A percentile compares a stretch with the other conserved stretches of the same genome.
Conservation (phyloP, 1,284 basidiomycete genomes). For the Marasmius oreades region DNA sequence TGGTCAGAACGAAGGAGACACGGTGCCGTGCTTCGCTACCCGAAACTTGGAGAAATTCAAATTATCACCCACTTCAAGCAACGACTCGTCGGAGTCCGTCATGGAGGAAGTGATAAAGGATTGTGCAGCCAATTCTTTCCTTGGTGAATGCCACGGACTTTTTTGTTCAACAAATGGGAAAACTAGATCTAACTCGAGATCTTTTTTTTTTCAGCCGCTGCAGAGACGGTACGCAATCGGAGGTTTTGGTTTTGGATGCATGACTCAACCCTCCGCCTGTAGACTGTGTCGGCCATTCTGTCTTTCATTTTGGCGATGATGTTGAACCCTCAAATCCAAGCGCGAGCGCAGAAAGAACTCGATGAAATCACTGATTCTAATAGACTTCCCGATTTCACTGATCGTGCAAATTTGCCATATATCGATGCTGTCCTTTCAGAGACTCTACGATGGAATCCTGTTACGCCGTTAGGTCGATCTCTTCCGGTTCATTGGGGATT, state of each 20-base stretch:
- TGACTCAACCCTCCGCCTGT: too few species aligned
- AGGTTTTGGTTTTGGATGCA: neutral
- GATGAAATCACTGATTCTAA: constrained; percentile 24
- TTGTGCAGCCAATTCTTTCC: neutral
- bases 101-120: neutral
- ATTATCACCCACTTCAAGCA: neutral
- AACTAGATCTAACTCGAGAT: neutral
- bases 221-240: constrained; percentile 15
- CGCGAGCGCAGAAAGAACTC: constrained; percentile 28
- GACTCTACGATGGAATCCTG: too few species aligned
- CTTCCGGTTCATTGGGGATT: too few species aligned
- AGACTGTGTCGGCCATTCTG: constrained; percentile 22
- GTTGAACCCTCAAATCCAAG: constrained; percentile 26
- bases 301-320: constrained; percentile 28
- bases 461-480: too few species aligned
- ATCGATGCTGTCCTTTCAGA: too few species aligned
- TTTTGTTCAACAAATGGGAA: too few species aligned
- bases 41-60: neutral
- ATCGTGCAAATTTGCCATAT: constrained; percentile 28
- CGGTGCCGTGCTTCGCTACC: neutral
- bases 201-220: constrained; percentile 5
- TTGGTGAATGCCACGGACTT: neutral
- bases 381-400: constrained; percentile 31
- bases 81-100: neutral
- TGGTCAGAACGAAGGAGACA: neutral